Conservation (phyloP, 805 yeast genomes). For the Saturnispora besseyi region DNA sequence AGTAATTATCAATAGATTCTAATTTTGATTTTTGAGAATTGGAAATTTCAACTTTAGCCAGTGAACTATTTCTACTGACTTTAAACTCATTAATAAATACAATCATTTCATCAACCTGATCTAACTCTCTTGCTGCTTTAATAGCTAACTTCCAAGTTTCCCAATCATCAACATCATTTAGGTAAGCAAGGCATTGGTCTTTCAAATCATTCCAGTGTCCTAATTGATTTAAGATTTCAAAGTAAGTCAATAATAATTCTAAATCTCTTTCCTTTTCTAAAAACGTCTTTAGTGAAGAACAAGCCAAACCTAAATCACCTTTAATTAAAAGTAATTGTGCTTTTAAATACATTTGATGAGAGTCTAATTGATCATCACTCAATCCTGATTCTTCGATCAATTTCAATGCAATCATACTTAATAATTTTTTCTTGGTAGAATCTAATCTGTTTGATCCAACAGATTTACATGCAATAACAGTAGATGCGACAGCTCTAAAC, state of each 20-base stretch:
- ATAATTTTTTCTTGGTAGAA: conserved; percentile 40
- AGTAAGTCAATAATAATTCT: conserved; percentile 48
- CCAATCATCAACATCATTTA: conserved; percentile 63
- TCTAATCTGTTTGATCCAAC: conserved; percentile 27
- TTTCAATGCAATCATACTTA: conserved; percentile 53
- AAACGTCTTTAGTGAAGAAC: conserved; percentile 25
- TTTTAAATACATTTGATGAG: conserved; percentile 61
- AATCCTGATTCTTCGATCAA: conserved; percentile 31
- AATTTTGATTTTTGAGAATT: not conserved
- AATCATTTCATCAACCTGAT: conserved; percentile 26
- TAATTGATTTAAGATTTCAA: conserved; percentile 36
- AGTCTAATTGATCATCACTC: conserved; percentile 40
- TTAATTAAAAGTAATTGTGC: conserved; percentile 38
- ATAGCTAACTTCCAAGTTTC: conserved; percentile 58
- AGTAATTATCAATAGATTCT: conserved; percentile 30
- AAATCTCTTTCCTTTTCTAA: conserved; percentile 41
- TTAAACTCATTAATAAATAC: conserved; percentile 26
- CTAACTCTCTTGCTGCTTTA: conserved; percentile 34
- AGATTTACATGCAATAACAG: conserved; percentile 33
- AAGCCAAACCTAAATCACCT: conserved; percentile 30
- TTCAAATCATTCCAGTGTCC: conserved; percentile 38
- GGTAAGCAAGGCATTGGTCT: conserved; percentile 31
- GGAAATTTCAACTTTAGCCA: conserved; percentile 42
- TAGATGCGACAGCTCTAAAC: conserved; percentile 49
- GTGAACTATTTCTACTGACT: conserved; percentile 45